These are phyloP conservation scores for Backusella psychrophila DNA, from an alignment of 192 early-diverging fungal species.

Conservation along the genomic window DNA sequence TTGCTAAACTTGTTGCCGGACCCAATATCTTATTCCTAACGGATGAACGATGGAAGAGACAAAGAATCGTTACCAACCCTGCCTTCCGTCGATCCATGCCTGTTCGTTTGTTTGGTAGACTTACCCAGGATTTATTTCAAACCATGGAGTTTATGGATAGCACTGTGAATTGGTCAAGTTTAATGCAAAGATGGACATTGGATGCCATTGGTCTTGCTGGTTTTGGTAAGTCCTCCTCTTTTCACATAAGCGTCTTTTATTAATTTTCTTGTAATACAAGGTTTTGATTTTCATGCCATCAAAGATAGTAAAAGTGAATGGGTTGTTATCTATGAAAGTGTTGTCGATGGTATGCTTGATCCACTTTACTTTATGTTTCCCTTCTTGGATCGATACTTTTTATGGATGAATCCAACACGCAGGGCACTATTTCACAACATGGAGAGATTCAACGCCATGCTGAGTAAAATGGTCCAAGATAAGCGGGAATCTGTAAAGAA, in stretches of 20 bases:
- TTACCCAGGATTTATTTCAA: slow-evolving; percentile 1
- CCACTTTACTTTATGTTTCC: slow-evolving; percentile 54
- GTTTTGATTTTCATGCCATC: slow-evolving; percentile 51
- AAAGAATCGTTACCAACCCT: slow-evolving; percentile 22
- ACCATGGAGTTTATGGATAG: not conserved
- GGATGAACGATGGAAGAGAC: not conserved
- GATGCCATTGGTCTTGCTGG: slow-evolving; percentile 23
- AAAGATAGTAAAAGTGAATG: slow-evolving; percentile 39
- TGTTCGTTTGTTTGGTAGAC: slow-evolving; percentile 24
- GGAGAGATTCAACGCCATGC: slow-evolving; percentile 11
- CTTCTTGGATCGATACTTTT: slow-evolving; percentile 38
- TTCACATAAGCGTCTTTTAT: not conserved
- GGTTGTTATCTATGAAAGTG: slow-evolving; percentile 45
- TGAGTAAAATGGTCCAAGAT: not conserved
- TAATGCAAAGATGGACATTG: slow-evolving; percentile 24
- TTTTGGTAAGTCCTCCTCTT: slow-evolving; percentile 12
- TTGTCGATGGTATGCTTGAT: slow-evolving; percentile 45
- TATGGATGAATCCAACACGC: slow-evolving; percentile 2
- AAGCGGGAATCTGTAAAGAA: not conserved
- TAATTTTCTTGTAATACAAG: slow-evolving; percentile 2
- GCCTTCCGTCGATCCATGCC: slow-evolving; percentile 33
- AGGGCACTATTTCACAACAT: not conserved
- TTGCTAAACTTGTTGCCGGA: not conserved
- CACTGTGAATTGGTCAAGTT: slow-evolving; percentile 3
- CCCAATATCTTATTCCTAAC: not conserved